A percentile compares a stretch with the other conserved stretches of the same genome.
Conservation (phyloP, 1,284 basidiomycete species). For the Ustilago hordei region DNA sequence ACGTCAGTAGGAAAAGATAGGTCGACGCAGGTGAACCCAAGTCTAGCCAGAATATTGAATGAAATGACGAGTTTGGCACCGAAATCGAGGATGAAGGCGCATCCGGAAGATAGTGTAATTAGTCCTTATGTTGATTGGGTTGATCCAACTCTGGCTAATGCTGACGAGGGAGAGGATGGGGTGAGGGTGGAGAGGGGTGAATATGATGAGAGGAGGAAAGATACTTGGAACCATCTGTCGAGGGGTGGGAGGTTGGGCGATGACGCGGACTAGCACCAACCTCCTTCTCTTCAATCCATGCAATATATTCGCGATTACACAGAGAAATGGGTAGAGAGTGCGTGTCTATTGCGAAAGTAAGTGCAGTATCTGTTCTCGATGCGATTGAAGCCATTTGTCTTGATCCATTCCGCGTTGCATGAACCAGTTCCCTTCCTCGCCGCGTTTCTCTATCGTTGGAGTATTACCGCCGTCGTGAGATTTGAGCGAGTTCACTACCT, state of each 20-base stretch:
- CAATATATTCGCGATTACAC: neutral
- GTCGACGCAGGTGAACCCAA: conserved; percentile 45
- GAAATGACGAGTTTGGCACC: conserved; percentile 31
- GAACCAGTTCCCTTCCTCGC: conserved; percentile 73
- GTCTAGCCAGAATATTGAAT: conserved; percentile 40
- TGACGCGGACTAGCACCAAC: conserved; percentile 33
- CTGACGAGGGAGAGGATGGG: neutral
- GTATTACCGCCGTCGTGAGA: neutral
- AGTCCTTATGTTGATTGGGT: conserved; percentile 46
- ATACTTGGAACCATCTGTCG: conserved; percentile 42
- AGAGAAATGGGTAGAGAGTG: neutral
- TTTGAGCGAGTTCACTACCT: conserved; percentile 4
- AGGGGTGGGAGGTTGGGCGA: conserved; percentile 50
- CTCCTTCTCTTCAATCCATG: neutral
- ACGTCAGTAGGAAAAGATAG: conserved; percentile 10
- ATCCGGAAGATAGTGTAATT: conserved; percentile 47
- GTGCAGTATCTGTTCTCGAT: conserved; percentile 29
- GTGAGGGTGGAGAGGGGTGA: neutral
- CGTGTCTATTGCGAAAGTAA: neutral
- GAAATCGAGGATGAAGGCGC: conserved; percentile 20
- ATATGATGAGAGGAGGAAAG: conserved; percentile 11
- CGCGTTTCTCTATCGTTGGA: conserved; percentile 79
- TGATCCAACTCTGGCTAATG: conserved; percentile 7
- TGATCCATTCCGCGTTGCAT: conserved; percentile 71
- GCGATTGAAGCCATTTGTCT: conserved; percentile 22